Percentiles rank a stretch among this genome's conserved stretches.
These are phyloP conservation scores for Chalara sp. DNA, from an alignment of 2,329 filamentous ascomycete genomes.

Conservation along the genomic window DNA sequence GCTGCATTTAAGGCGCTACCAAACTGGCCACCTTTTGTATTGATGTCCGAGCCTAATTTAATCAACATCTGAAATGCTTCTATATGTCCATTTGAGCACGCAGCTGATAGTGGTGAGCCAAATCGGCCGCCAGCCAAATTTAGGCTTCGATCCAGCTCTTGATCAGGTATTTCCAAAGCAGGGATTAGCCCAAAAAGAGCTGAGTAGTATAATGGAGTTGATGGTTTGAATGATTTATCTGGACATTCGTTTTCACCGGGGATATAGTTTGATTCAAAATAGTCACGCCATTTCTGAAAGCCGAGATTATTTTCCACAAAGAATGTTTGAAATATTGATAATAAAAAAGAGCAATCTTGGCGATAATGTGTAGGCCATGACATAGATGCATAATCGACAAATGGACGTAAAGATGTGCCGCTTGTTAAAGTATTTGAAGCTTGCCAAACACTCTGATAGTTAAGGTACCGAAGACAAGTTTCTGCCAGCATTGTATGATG, in stretches of 20 bases:
- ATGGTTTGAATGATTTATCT: neutral
- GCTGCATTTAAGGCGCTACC: neutral
- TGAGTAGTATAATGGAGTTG: conserved; percentile 1
- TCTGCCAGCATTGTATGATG: conserved; percentile 1
- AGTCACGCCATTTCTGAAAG: neutral
- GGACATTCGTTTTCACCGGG: neutral
- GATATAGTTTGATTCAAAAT: neutral
- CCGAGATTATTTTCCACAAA: neutral
- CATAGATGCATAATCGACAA: conserved; percentile 1
- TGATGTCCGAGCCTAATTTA: neutral
- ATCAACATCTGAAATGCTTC: neutral
- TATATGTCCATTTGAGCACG: neutral
- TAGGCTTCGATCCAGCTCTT: neutral
- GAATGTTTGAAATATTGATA: neutral
- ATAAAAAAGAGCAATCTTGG: neutral
- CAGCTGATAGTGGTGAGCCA: neutral
- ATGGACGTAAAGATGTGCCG: neutral
- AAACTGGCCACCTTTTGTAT: neutral
- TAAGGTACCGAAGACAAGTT: conserved; percentile 1
- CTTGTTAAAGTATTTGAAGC: neutral
- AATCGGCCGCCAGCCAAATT: neutral
- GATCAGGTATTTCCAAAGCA: conserved; percentile 1
- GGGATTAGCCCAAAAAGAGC: conserved; percentile 3
- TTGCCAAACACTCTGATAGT: conserved; percentile 2
- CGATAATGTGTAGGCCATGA: conserved; percentile 2